Conservation (phyloP, 306 rosid genomes). For the Parietaria judaica region DNA sequence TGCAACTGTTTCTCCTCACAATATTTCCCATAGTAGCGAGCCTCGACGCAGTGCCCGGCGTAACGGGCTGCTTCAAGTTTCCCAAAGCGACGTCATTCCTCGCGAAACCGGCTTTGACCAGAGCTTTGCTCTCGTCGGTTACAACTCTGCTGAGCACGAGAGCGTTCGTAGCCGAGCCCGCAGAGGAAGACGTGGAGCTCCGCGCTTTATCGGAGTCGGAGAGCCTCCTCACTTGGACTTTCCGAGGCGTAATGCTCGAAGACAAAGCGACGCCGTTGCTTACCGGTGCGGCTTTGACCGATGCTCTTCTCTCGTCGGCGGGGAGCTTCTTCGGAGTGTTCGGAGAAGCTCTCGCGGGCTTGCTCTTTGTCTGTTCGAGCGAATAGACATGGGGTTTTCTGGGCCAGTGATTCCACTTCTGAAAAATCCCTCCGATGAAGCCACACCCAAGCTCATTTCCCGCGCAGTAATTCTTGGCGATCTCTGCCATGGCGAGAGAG, state of each 20-base stretch:
- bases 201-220: conserved; percentile 46
- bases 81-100: conserved; percentile 14
- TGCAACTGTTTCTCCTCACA: conserved; percentile 44
- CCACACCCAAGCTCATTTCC: conserved; percentile 45
- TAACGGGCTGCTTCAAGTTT: conserved; percentile 40
- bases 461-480: conserved; percentile 25
- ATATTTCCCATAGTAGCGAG: conserved; percentile 63
- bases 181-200: conserved; percentile 55
- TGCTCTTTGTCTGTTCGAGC: conserved; percentile 24
- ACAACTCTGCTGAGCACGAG: conserved; percentile 38
- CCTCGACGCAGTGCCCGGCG: conserved; percentile 28
- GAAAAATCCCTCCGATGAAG: conserved; percentile 55
- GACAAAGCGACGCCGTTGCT: no score
- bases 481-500: conserved; percentile 39
- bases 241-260: conserved; percentile 3
- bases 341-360: conserved; percentile 31
- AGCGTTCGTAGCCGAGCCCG: conserved; percentile 25
- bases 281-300: no score
- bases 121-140: conserved; percentile 26
- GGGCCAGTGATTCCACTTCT: conserved; percentile 31
- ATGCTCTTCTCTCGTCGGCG: no score
- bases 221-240: conserved; percentile 27
- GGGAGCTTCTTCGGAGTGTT: conserved; percentile 1
- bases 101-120: conserved; percentile 17
- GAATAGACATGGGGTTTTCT: conserved; percentile 74